phyloP scores from a whole-genome alignment of 2,329 filamentous ascomycete genomes.

The Aspergillus quadrilineatus region DNA sequence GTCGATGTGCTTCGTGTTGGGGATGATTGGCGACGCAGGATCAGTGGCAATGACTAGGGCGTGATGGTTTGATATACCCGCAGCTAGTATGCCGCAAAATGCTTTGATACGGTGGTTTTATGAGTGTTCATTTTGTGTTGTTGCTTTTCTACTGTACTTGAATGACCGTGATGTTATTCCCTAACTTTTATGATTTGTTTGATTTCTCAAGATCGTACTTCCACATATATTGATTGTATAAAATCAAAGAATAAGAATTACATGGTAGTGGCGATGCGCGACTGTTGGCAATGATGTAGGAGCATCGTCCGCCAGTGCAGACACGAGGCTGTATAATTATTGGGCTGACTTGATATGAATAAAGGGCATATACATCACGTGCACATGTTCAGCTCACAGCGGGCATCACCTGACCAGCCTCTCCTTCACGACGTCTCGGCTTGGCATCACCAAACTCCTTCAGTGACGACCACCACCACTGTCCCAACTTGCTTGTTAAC shows the following conservation, averaged over 20 bases:
- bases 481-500: slow-evolving; percentile 14
- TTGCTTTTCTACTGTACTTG: slow-evolving; percentile 2
- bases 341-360: background rate
- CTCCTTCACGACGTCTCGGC: slow-evolving; percentile 31
- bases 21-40: slow-evolving; percentile 82
- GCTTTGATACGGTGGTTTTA: slow-evolving; percentile 24
- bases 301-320: no score
- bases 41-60: slow-evolving; percentile 61
- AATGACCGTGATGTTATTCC: slow-evolving; percentile 12
- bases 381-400: slow-evolving; percentile 14
- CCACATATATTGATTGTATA: slow-evolving; percentile 16
- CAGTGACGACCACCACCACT: slow-evolving; percentile 22
- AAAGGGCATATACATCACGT: slow-evolving; percentile 7
- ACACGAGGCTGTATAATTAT: background rate
- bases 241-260: slow-evolving; percentile 1
- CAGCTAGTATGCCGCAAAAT: slow-evolving; percentile 11
- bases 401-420: slow-evolving; percentile 30
- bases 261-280: background rate
- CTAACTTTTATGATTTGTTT: slow-evolving; percentile 14
- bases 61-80: background rate
- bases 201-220: slow-evolving; percentile 11
- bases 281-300: background rate
- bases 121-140: slow-evolving; percentile 4
- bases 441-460: slow-evolving; percentile 43
- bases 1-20: slow-evolving; percentile 78